Conservation (phyloP, 768 basidiomycete species). For the Pleurotus tuber-regium region DNA sequence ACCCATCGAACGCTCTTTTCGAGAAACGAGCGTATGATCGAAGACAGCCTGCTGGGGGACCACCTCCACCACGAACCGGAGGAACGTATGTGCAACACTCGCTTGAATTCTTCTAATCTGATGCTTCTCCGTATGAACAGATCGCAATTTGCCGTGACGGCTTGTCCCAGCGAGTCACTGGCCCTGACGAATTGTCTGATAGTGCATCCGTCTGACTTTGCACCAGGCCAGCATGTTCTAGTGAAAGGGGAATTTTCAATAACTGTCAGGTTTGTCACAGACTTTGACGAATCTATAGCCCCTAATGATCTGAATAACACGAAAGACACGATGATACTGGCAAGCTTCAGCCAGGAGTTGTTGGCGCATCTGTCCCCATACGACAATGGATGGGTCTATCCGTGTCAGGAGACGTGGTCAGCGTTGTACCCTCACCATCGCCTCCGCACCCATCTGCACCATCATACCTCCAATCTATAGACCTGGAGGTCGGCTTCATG, state of each 20-base stretch:
- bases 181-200: constrained; percentile 83
- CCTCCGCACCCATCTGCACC: constrained; percentile 49
- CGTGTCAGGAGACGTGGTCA: constrained; percentile 69
- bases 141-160: constrained; percentile 53
- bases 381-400: constrained; percentile 92
- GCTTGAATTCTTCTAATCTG: background rate
- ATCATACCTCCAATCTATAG: constrained; percentile 72
- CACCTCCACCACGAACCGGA: constrained; percentile 29
- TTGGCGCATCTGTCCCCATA: constrained; percentile 78
- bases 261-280: constrained; percentile 76
- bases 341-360: constrained; percentile 59
- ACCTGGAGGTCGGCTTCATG: constrained; percentile 74
- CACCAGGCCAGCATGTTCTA: constrained; percentile 67
- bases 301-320: too few relatives aligned
- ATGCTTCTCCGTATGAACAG: constrained; percentile 3
- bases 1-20: constrained; percentile 45
- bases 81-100: constrained; percentile 20
- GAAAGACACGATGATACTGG: constrained; percentile 82
- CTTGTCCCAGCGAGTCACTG: constrained; percentile 61
- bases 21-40: constrained; percentile 48
- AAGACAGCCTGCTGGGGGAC: constrained; percentile 27
- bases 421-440: constrained; percentile 61
- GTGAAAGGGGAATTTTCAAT: constrained; percentile 70
- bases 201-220: constrained; percentile 77
- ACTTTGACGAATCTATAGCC: too few relatives aligned